phyloP scores from a whole-genome alignment of 202 grass and related monocot genomes.

The Brachypodium distachyon region DNA sequence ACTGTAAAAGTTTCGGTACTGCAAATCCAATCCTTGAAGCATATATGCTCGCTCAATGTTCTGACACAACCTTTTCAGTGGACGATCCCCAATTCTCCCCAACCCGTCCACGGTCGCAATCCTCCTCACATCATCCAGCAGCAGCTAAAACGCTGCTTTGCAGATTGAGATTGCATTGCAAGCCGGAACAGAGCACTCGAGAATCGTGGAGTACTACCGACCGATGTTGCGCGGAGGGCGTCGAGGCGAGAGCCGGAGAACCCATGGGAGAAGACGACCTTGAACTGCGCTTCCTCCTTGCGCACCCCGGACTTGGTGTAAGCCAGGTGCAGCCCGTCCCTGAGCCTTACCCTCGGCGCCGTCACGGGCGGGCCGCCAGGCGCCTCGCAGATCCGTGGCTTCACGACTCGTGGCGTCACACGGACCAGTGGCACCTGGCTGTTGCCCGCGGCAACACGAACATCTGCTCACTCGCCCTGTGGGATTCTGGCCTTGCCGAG shows the following conservation, averaged over 20 bases:
- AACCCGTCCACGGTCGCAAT: background rate
- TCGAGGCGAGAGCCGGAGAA: slow-evolving; percentile 68
- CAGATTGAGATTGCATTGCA: too few relatives aligned
- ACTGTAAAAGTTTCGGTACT: background rate
- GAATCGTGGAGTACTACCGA: background rate
- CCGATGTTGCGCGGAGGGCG: slow-evolving; percentile 42
- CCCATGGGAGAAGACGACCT: slow-evolving; percentile 81
- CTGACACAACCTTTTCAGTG: background rate
- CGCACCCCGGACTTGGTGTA: slow-evolving; percentile 61
- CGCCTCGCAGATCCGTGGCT: slow-evolving; percentile 43
- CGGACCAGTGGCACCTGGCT: too few relatives aligned
- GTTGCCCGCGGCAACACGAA: too few relatives aligned
- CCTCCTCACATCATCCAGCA: background rate
- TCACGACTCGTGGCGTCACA: too few relatives aligned
- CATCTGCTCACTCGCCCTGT: too few relatives aligned
- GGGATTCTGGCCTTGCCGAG: too few relatives aligned
- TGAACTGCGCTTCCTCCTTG: slow-evolving; percentile 49
- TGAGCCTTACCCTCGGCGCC: slow-evolving; percentile 53
- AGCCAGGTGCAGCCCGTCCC: slow-evolving; percentile 64
- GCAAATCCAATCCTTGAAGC: background rate
- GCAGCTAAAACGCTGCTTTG: background rate
- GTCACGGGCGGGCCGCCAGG: slow-evolving; percentile 40
- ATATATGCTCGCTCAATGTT: background rate
- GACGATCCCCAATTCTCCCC: background rate
- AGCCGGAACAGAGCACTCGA: background rate